phyloP scores from a whole-genome alignment of 2,329 filamentous ascomycete genomes.

The Aureobasidium uvarum region DNA sequence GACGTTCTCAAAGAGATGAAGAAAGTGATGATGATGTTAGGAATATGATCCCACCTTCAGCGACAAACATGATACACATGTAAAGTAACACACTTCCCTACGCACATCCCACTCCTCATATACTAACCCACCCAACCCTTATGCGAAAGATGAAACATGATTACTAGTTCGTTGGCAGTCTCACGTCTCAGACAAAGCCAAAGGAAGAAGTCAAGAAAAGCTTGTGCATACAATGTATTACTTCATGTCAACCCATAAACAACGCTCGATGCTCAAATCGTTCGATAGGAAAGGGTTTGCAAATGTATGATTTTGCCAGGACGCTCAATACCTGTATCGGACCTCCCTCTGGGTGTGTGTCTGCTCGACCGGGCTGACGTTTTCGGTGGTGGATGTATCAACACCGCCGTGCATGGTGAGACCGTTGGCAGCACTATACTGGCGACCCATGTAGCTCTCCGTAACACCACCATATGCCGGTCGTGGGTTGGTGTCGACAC shows the following conservation, averaged over 20 bases:
- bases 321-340: constrained; percentile 18
- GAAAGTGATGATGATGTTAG: too few species aligned
- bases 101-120: too few species aligned
- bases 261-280: neutral
- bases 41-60: too few species aligned
- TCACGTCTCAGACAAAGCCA: too few species aligned
- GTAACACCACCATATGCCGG: constrained; percentile 38
- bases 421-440: constrained; percentile 45
- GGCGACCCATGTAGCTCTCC: constrained; percentile 45
- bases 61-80: too few species aligned
- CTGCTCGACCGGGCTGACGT: constrained; percentile 17
- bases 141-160: too few species aligned
- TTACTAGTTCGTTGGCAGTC: too few species aligned
- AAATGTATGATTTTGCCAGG: too few species aligned
- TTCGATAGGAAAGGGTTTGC: too few species aligned
- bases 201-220: neutral
- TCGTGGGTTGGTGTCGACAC: constrained; percentile 23
- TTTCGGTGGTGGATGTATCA: neutral
- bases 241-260: neutral
- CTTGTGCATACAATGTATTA: neutral
- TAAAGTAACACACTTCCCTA: too few species aligned
- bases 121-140: too few species aligned
- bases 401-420: constrained; percentile 48
- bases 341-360: neutral
- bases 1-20: too few species aligned